Percentiles rank a stretch among this genome's conserved stretches.
phyloP scores from a whole-genome alignment of 495 filamentous ascomycete species.

The Podospora pseudoanserina region DNA sequence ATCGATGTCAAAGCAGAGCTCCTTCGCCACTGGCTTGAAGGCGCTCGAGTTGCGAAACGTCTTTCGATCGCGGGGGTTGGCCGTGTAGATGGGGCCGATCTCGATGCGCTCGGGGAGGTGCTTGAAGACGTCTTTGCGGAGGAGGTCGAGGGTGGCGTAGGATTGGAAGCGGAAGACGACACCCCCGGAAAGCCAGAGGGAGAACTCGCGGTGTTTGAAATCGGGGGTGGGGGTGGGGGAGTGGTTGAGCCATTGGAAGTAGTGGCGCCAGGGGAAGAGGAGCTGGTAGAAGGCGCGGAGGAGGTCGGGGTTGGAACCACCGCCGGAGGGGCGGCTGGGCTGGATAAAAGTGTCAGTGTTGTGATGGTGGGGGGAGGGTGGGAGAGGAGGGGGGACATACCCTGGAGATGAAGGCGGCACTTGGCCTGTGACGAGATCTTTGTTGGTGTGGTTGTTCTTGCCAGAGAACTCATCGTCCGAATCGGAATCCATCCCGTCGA shows the following conservation, averaged over 20 bases:
- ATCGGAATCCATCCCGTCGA: conserved; percentile 70
- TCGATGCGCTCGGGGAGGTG: conserved; percentile 92
- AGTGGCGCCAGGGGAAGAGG: conserved; percentile 88
- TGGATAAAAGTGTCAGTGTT: not conserved
- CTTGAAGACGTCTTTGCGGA: conserved; percentile 85
- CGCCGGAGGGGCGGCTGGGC: conserved; percentile 24
- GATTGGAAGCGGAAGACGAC: conserved; percentile 91
- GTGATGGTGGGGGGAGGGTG: not conserved
- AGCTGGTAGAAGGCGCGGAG: conserved; percentile 93
- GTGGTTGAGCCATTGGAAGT: conserved; percentile 99
- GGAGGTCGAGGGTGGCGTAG: conserved; percentile 79
- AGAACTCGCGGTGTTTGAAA: conserved; percentile 91
- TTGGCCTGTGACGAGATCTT: conserved; percentile 29
- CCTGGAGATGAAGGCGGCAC: conserved; percentile 30
- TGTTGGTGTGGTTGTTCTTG: conserved; percentile 32
- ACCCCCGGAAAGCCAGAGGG: conserved; percentile 84
- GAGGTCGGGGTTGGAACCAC: conserved; percentile 67
- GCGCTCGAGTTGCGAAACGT: conserved; percentile 66
- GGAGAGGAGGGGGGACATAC: conserved; percentile 21
- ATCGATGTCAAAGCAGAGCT: conserved; percentile 98
- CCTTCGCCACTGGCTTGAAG: conserved; percentile 78
- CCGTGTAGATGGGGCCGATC: conserved; percentile 91
- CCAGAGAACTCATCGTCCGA: conserved; percentile 74
- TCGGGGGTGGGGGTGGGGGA: conserved; percentile 78
- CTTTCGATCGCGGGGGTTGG: conserved; percentile 93